Evolutionary conservation across 805 yeast species (phyloP).

Genomic region (Cyberlindnera samutprakarnensis): DNA sequence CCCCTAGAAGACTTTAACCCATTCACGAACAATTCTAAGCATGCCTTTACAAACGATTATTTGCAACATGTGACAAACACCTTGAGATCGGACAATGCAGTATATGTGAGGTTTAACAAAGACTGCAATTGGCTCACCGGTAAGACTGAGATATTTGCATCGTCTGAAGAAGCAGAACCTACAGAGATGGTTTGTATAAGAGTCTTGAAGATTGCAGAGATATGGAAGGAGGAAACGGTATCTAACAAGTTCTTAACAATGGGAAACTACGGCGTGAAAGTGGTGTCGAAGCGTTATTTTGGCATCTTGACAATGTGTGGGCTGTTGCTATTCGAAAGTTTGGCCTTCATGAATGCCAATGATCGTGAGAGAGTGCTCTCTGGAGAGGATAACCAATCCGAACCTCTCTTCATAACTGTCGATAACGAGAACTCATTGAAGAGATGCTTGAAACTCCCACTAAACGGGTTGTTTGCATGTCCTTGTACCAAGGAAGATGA

Average conservation of each 20-base stretch:
- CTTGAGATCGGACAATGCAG: slow-evolving; percentile 24
- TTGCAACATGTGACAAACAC: slow-evolving; percentile 5
- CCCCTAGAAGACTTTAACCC: slow-evolving; percentile 7
- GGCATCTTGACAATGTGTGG: slow-evolving; percentile 46
- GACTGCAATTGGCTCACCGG: slow-evolving; percentile 21
- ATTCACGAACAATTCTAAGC: slow-evolving; percentile 4
- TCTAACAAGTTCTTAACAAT: slow-evolving; percentile 25
- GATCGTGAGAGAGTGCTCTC: slow-evolving; percentile 23
- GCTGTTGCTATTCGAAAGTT: slow-evolving; percentile 35
- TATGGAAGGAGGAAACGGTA: slow-evolving; percentile 33
- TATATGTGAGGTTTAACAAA: slow-evolving; percentile 25
- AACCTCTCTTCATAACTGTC: slow-evolving; percentile 27
- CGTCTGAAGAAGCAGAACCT: too few relatives aligned
- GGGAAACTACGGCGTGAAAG: slow-evolving; percentile 18
- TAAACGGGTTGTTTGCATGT: slow-evolving; percentile 35
- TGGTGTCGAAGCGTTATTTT: slow-evolving; percentile 36
- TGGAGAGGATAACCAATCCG: slow-evolving; percentile 9
- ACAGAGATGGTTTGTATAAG: too few relatives aligned
- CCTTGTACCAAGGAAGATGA: slow-evolving; percentile 11
- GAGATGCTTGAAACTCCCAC: slow-evolving; percentile 27
- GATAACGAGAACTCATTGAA: slow-evolving; percentile 14
- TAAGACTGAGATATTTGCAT: slow-evolving; percentile 17
- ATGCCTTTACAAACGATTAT: slow-evolving; percentile 7
- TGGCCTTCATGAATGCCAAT: slow-evolving; percentile 24
- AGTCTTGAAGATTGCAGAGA: slow-evolving; percentile 32